phyloP scores from a whole-genome alignment of 208 protist genomes.

The Crithidia brevicula region DNA sequence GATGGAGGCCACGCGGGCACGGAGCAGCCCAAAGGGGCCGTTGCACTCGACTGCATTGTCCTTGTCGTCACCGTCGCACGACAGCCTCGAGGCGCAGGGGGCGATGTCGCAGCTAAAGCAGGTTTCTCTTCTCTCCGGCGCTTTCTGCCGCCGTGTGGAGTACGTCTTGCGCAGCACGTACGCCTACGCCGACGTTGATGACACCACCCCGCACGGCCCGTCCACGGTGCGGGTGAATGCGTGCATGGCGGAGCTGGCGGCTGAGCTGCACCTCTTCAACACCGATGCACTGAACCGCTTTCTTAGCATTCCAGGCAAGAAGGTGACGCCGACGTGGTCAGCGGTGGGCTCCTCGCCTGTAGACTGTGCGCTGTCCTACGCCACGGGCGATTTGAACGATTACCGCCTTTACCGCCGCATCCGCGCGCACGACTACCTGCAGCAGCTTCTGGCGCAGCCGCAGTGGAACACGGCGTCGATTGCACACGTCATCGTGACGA shows the following conservation, averaged over 20 bases:
- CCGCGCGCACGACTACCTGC: constrained; percentile 38
- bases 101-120: constrained; percentile 33
- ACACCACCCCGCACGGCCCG: constrained; percentile 12
- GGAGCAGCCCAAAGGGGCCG: constrained; percentile 6
- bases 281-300: constrained; percentile 21
- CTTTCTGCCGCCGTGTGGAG: constrained; percentile 47
- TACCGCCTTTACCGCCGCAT: constrained; percentile 38
- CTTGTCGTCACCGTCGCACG: constrained; percentile 5
- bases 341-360: constrained; percentile 15
- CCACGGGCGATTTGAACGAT: constrained; percentile 52
- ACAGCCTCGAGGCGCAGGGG: constrained; percentile 8
- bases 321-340: constrained; percentile 4
- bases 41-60: neutral
- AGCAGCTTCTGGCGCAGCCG: constrained; percentile 35
- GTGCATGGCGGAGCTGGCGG: constrained; percentile 33
- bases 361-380: constrained; percentile 45
- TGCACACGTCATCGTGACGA: constrained; percentile 25
- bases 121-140: constrained; percentile 41
- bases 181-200: constrained; percentile 33
- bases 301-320: neutral
- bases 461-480: constrained; percentile 34
- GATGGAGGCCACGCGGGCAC: constrained; percentile 3
- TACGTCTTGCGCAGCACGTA: constrained; percentile 34
- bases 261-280: constrained; percentile 24
- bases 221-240: constrained; percentile 12